A percentile compares a stretch with the other conserved stretches of the same genome.
phyloP scores from a whole-genome alignment of 2,329 filamentous ascomycete species.

The Monilinia laxa region DNA sequence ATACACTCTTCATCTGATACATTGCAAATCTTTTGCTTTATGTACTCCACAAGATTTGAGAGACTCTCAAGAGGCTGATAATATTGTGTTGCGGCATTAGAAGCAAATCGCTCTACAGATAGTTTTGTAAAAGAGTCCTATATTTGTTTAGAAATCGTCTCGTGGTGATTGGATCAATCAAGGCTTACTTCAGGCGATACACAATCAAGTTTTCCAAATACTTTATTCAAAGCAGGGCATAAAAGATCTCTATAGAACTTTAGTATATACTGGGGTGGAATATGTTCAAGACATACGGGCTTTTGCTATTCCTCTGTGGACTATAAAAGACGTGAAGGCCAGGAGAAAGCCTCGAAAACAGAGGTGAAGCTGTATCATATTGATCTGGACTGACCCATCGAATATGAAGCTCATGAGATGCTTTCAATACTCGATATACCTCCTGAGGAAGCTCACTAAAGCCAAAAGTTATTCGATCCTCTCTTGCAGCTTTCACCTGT shows the following conservation, averaged over 20 bases:
- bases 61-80: conserved; percentile 64
- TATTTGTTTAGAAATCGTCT: conserved; percentile 22
- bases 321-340: conserved; percentile 77
- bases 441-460: conserved; percentile 72
- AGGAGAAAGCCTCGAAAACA: conserved; percentile 71
- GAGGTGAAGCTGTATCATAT: conserved; percentile 64
- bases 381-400: conserved; percentile 67
- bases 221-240: conserved; percentile 57
- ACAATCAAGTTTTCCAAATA: conserved; percentile 61
- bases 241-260: conserved; percentile 46
- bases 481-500: conserved; percentile 66
- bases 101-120: conserved; percentile 59
- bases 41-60: conserved; percentile 53
- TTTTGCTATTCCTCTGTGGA: conserved; percentile 23
- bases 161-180: background rate
- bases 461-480: conserved; percentile 75
- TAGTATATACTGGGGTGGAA: conserved; percentile 4
- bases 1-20: conserved; percentile 50
- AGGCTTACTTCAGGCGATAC: conserved; percentile 46
- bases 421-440: conserved; percentile 59
- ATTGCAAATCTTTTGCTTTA: conserved; percentile 53
- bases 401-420: conserved; percentile 71
- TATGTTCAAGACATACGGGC: conserved; percentile 23
- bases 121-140: conserved; percentile 62
- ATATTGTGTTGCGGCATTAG: conserved; percentile 66